Base-by-base conservation (phyloP, 2,329 filamentous ascomycete genomes). In the Camillea tinctor region DNA sequence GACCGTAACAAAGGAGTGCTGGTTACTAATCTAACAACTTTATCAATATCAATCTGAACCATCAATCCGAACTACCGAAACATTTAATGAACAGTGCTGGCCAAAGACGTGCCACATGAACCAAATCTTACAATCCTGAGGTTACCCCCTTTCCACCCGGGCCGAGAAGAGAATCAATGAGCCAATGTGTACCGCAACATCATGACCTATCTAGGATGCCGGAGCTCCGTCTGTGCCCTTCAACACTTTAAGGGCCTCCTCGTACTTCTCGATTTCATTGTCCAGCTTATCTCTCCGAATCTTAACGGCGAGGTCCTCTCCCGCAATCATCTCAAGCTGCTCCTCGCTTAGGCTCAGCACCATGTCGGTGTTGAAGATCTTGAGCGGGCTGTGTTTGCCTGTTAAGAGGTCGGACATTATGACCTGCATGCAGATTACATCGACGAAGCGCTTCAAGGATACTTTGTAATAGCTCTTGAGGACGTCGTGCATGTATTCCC, bases 401-500 rank as follows among this genome's bases (percentile, higher is more conserved):
- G 73, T 73, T 0, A 89, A 72, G 0, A 91, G 76, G 60, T 78
- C 78, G 66, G 86, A 73, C 50, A 83, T 80, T 1, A 84, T 75
- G 0, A 80, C 84, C 63, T 90, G 87, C 61, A 81, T 80, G 66
- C 79, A 86, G 1, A 92, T 71, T 2, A 77, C 81, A 64, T 91
- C 88, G 1, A 88, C 80, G 59, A 91, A 89, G 0, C 86, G 81
- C 66, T 84, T 83, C 13, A 77, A 77, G 0, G 86, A 79, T 1
- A 89, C 81, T 23, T 84, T 79, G 74, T 91, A 90, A 71, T 88
- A 91, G 1, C 81, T 78, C 24, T 77, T 71, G 0, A 91, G 75
- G 1, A 84, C 81, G 60, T 90, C 82, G 58, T 26, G 22, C 13
- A 90, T 81, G 9, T 86, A 79, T 36, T 82, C 75, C 3, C 78